Evolutionary conservation across 345 rosid species (phyloP).

Genomic region (Arabis alpina): DNA sequence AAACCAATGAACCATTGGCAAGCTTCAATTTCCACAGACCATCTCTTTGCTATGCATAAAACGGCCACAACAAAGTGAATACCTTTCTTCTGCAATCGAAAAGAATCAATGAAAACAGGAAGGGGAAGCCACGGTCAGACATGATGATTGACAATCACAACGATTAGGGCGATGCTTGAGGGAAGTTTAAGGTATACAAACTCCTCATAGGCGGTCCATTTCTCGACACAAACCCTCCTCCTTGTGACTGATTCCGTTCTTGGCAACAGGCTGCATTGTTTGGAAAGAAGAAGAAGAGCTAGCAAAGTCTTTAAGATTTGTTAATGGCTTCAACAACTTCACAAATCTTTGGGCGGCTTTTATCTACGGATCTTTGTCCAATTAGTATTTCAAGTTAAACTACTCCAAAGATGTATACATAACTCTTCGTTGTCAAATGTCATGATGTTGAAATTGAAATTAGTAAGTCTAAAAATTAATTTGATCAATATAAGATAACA

Average conservation of each 20-base stretch:
- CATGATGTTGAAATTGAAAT: conserved; percentile 42
- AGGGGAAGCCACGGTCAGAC: too few species aligned
- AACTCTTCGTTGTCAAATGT: conserved; percentile 79
- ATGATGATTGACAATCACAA: too few species aligned
- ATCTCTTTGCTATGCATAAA: too few species aligned
- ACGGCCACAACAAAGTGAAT: too few species aligned
- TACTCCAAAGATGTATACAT: conserved; percentile 86
- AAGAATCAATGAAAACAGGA: too few species aligned
- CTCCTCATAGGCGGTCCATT: too few species aligned
- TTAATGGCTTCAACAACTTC: conserved; percentile 84
- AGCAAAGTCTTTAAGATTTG: conserved; percentile 88
- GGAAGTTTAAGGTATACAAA: too few species aligned
- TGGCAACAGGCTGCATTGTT: conserved; percentile 55
- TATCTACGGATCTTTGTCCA: conserved; percentile 88
- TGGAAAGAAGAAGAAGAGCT: conserved; percentile 80
- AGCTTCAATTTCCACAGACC: too few species aligned
- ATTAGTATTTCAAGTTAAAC: conserved; percentile 86
- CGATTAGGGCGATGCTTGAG: too few species aligned
- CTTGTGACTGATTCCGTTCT: conserved; percentile 60
- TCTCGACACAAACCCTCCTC: conserved; percentile 66
- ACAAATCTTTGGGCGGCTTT: conserved; percentile 86
- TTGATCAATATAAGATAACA: background rate
- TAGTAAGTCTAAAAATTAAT: background rate
- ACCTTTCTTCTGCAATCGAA: too few species aligned
- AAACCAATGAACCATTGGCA: too few species aligned